Conservation (phyloP, 257 asterid species). For the Lycium ferocissimum region DNA sequence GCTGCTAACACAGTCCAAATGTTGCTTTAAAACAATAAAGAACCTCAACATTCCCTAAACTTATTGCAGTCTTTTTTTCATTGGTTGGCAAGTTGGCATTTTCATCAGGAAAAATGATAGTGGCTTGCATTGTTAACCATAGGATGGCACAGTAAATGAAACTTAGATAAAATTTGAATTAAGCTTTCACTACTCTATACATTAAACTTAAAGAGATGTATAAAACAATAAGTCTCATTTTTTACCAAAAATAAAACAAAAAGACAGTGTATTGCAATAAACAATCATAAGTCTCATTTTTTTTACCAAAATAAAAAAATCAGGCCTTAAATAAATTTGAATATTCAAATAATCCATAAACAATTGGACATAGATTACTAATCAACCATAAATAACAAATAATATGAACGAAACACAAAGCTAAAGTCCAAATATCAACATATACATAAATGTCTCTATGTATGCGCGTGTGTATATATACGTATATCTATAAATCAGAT, state of each 20-base stretch:
- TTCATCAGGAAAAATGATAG: not conserved
- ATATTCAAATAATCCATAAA: no score
- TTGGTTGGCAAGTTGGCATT: not conserved
- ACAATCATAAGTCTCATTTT: no score
- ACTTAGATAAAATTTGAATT: not conserved
- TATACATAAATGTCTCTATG: not conserved
- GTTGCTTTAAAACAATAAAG: not conserved
- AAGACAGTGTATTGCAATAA: no score
- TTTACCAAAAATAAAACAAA: no score
- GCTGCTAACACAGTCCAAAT: not conserved
- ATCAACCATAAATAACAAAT: not conserved
- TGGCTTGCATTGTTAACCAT: not conserved
- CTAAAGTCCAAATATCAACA: constrained; percentile 13
- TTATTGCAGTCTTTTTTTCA: not conserved
- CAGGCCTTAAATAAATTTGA: no score
- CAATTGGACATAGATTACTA: not conserved
- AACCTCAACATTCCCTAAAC: not conserved
- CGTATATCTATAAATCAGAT: not conserved
- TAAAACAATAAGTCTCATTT: no score
- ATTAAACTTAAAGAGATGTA: not conserved
- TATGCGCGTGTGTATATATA: no score
- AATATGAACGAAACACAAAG: not conserved
- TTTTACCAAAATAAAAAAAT: no score
- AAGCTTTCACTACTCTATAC: not conserved
- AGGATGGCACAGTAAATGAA: not conserved